Conservation (phyloP, 2,329 filamentous ascomycete genomes). For the Chaetothyriales sp. region DNA sequence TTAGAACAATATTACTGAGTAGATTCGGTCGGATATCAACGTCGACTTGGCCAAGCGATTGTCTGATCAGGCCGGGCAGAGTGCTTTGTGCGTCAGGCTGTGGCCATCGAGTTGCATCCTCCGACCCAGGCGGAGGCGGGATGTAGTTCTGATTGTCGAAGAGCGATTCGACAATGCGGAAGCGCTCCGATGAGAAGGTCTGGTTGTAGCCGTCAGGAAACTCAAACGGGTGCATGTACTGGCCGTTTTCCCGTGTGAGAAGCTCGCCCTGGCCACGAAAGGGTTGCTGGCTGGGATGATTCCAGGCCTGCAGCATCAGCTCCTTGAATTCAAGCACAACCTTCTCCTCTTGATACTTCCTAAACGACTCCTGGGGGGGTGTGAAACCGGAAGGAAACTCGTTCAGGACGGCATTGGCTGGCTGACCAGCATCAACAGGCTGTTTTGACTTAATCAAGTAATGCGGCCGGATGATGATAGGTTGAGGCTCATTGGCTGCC, state of each 20-base stretch:
- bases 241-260: conserved; percentile 56
- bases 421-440: conserved; percentile 69
- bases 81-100: conserved; percentile 57
- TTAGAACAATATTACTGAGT: conserved; percentile 81
- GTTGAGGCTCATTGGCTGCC: conserved; percentile 48
- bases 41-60: conserved; percentile 64
- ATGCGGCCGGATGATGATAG: conserved; percentile 64
- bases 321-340: conserved; percentile 95
- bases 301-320: conserved; percentile 85
- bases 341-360: conserved; percentile 74
- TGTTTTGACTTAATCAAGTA: conserved; percentile 80
- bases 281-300: conserved; percentile 26
- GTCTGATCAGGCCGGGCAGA: conserved; percentile 66
- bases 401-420: conserved; percentile 60
- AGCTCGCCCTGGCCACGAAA: conserved; percentile 16
- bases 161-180: conserved; percentile 70
- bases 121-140: conserved; percentile 28
- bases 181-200: conserved; percentile 80
- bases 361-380: conserved; percentile 54
- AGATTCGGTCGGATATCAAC: conserved; percentile 74
- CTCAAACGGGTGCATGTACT: conserved; percentile 67
- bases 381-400: conserved; percentile 47
- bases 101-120: conserved; percentile 23
- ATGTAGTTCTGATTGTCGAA: conserved; percentile 75
- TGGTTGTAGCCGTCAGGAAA: conserved; percentile 96